Evolutionary conservation across 2,329 filamentous ascomycete species (phyloP).

Genomic region (Fonsecaea multimorphosa): DNA sequence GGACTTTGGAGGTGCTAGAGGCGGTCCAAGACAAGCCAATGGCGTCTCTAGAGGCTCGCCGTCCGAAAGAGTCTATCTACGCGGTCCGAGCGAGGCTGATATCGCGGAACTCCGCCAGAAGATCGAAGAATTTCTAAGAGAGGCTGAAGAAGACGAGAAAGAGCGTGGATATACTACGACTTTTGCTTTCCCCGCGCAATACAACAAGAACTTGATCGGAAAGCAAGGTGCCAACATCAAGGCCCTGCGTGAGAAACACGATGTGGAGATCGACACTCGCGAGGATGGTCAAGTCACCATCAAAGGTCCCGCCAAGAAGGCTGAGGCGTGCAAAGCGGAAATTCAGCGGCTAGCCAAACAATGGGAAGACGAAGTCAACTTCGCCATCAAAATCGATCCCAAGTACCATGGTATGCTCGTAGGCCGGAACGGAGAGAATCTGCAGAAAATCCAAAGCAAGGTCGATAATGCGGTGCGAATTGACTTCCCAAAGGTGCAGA

Average conservation of each 20-base stretch:
- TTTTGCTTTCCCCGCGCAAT: conserved; percentile 96
- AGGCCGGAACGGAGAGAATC: conserved; percentile 82
- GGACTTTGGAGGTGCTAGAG: conserved; percentile 35
- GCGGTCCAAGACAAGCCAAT: conserved; percentile 21
- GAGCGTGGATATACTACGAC: conserved; percentile 84
- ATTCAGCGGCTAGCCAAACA: conserved; percentile 80
- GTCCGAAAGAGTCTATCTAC: conserved; percentile 44
- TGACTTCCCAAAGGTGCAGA: conserved; percentile 78
- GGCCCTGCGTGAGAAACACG: conserved; percentile 71
- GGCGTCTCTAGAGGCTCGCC: conserved; percentile 26
- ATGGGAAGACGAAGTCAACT: conserved; percentile 87
- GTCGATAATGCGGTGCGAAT: conserved; percentile 81
- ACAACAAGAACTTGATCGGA: conserved; percentile 81
- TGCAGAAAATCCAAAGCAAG: conserved; percentile 88
- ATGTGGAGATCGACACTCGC: conserved; percentile 77
- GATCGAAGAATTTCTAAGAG: conserved; percentile 78
- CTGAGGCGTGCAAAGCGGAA: conserved; percentile 81
- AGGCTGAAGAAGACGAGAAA: conserved; percentile 90
- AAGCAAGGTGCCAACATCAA: conserved; percentile 72
- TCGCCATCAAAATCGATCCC: conserved; percentile 86
- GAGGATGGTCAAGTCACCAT: conserved; percentile 93
- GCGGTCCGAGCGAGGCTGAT: conserved; percentile 71
- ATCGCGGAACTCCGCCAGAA: conserved; percentile 76
- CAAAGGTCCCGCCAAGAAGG: conserved; percentile 94
- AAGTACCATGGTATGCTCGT: conserved; percentile 96